A percentile compares a stretch with the other conserved stretches of the same genome.
phyloP scores from a whole-genome alignment of 106 monocot species.

The Vanilla planifolia region DNA sequence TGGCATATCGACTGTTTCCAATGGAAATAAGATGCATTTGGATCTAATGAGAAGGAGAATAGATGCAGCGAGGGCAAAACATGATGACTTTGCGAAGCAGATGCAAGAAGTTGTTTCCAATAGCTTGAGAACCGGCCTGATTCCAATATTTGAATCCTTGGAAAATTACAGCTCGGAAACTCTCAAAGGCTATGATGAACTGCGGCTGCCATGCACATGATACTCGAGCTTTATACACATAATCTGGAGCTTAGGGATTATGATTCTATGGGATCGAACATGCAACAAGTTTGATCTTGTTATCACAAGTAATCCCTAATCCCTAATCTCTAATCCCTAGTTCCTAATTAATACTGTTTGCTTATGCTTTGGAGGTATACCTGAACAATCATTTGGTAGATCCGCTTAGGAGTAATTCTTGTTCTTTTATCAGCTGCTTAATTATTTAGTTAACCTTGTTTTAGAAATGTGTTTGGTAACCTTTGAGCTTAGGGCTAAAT shows the following conservation, averaged over 20 bases:
- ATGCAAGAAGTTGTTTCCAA: constrained; percentile 34
- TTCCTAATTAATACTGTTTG: no score
- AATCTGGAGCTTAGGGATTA: not conserved
- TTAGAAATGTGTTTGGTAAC: not conserved
- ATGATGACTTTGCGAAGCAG: constrained; percentile 44
- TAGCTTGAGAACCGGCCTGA: constrained; percentile 51
- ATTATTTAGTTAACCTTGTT: not conserved
- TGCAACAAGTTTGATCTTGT: not conserved
- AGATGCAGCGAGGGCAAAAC: constrained; percentile 51
- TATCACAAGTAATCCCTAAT: not conserved
- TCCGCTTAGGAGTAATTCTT: not conserved
- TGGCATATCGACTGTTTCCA: not conserved
- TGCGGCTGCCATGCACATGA: constrained; percentile 30
- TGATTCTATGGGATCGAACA: not conserved
- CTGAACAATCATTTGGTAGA: not conserved
- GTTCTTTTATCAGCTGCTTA: not conserved
- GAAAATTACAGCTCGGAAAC: constrained; percentile 44
- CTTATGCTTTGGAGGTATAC: no score
- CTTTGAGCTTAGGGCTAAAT: constrained; percentile 4
- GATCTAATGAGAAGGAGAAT: constrained; percentile 47
- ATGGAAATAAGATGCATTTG: constrained; percentile 22
- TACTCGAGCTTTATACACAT: not conserved
- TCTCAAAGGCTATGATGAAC: constrained; percentile 39
- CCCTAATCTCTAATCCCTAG: no score
- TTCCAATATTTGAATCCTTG: constrained; percentile 61